Conservation (phyloP, 1,284 basidiomycete genomes). For the Cutaneotrichosporon mucoides region DNA sequence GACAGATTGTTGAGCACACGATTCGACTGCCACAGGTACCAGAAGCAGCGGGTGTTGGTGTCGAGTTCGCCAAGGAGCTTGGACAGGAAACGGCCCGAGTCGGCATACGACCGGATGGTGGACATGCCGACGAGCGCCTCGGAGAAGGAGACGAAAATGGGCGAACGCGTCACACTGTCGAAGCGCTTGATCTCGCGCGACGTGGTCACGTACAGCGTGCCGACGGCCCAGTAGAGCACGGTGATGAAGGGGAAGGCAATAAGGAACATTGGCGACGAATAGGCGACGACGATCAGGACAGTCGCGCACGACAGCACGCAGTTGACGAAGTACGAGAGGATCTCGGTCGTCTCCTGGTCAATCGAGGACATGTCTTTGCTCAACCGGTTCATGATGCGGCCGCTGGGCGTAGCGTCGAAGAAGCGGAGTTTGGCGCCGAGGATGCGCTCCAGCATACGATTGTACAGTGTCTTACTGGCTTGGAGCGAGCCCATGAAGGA, state of each 20-base stretch:
- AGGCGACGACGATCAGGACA: conserved; percentile 44
- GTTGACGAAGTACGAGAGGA: conserved; percentile 46
- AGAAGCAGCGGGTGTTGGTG: conserved; percentile 50
- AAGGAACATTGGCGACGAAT: conserved; percentile 47
- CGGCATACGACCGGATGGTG: conserved; percentile 55
- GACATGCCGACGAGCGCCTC: conserved; percentile 51
- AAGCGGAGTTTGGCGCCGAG: conserved; percentile 48
- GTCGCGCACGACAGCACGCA: conserved; percentile 37
- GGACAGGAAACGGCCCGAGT: conserved; percentile 50
- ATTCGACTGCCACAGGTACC: conserved; percentile 50
- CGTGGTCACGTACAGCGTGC: conserved; percentile 51
- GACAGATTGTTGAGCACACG: conserved; percentile 50
- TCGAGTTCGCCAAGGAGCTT: conserved; percentile 51
- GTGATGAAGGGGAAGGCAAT: conserved; percentile 48
- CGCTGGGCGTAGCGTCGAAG: conserved; percentile 50
- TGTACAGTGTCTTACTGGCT: conserved; percentile 40
- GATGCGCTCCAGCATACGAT: conserved; percentile 36
- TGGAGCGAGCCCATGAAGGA: conserved; percentile 40
- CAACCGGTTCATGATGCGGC: conserved; percentile 53
- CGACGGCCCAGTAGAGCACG: conserved; percentile 48
- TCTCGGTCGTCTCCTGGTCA: conserved; percentile 50
- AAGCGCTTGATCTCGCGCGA: conserved; percentile 56
- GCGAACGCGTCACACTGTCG: conserved; percentile 54
- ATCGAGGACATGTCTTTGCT: conserved; percentile 53
- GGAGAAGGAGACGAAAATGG: conserved; percentile 56